Percentiles rank a stretch among this genome's conserved stretches.
Conservation (phyloP, 768 basidiomycete genomes). For the Leccinum longicurvipes region DNA sequence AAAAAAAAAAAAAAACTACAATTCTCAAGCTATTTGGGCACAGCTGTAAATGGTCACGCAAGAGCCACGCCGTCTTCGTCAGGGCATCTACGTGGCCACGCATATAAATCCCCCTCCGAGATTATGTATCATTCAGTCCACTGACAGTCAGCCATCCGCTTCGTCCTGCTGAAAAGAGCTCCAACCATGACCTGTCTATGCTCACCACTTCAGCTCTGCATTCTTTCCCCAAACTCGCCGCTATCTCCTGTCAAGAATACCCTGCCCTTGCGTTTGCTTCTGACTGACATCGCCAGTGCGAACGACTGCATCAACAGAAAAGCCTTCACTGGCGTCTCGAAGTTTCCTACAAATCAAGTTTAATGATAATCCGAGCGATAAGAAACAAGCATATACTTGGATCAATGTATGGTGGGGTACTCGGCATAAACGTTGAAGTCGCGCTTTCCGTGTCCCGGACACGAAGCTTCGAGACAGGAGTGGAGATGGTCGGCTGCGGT, state of each 20-base stretch:
- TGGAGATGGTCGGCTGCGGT: neutral
- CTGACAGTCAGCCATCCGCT: neutral
- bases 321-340: slow-evolving; percentile 18
- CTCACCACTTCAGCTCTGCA: neutral
- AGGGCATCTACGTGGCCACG: neutral
- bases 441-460: neutral
- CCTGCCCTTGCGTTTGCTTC: slow-evolving; percentile 23
- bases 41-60: neutral
- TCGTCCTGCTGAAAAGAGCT: neutral
- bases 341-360: slow-evolving; percentile 7
- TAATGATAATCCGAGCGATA: neutral
- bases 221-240: slow-evolving; percentile 15
- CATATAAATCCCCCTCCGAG: neutral
- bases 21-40: too few species aligned
- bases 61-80: neutral
- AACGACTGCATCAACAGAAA: slow-evolving; percentile 21
- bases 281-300: slow-evolving; percentile 19
- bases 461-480: slow-evolving; percentile 1
- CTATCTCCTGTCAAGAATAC: slow-evolving; percentile 17
- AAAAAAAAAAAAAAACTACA: too few species aligned
- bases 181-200: neutral
- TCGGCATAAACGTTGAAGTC: neutral
- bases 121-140: neutral
- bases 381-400: slow-evolving; percentile 8
- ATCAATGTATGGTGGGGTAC: slow-evolving; percentile 5